These are phyloP conservation scores for Ceratobasidium sp. DNA, from an alignment of 1,284 basidiomycete genomes.

Conservation along the genomic window DNA sequence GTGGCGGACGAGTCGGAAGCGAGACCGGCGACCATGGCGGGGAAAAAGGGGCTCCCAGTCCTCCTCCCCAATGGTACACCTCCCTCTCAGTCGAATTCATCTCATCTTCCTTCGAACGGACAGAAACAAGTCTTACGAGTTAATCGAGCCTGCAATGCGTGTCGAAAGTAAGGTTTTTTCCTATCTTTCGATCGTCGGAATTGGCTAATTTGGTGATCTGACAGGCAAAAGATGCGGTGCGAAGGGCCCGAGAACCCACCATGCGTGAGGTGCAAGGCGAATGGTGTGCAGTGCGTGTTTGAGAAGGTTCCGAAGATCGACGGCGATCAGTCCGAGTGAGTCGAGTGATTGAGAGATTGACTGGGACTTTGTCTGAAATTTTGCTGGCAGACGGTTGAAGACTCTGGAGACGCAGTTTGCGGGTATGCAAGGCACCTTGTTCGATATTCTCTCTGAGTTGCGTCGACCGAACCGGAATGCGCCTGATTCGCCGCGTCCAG, in stretches of 20 bases:
- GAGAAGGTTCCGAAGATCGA: conserved; percentile 47
- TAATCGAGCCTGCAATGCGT: conserved; percentile 48
- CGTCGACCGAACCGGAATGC: neutral
- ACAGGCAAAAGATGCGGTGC: conserved; percentile 49
- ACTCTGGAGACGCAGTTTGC: conserved; percentile 31
- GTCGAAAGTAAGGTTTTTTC: conserved; percentile 44
- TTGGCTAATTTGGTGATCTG: neutral
- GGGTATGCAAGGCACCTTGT: conserved; percentile 7
- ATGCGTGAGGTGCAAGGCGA: conserved; percentile 45
- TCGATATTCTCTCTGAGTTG: conserved; percentile 15
- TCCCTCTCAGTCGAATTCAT: neutral
- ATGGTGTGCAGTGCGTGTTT: conserved; percentile 46
- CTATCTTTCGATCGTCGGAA: neutral
- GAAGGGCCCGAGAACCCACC: conserved; percentile 49
- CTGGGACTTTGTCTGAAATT: neutral
- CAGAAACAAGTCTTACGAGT: conserved; percentile 46
- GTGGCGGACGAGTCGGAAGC: conserved; percentile 27
- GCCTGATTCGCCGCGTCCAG: conserved; percentile 2
- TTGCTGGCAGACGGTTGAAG: conserved; percentile 2
- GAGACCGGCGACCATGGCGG: conserved; percentile 33
- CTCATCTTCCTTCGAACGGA: conserved; percentile 25
- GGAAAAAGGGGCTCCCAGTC: conserved; percentile 28
- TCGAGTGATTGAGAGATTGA: neutral
- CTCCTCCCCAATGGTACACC: conserved; percentile 31
- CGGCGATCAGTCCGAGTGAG: conserved; percentile 14